phyloP scores from a whole-genome alignment of 805 yeast species.

The Yarrowia phangngaensis region DNA sequence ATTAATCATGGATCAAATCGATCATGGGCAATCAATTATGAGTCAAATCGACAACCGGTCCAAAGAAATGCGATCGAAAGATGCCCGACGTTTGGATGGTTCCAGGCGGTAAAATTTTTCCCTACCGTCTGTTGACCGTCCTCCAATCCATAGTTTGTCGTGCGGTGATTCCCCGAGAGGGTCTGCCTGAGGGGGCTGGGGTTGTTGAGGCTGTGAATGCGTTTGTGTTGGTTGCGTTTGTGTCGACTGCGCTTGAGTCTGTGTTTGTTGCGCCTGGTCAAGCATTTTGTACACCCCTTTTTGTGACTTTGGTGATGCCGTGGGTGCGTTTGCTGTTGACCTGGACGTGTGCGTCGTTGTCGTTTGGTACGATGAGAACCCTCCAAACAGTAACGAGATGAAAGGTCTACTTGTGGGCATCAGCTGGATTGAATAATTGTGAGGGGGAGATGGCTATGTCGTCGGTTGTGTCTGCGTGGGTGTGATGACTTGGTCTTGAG shows the following conservation, averaged over 20 bases:
- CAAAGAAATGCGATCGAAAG: conserved; percentile 33
- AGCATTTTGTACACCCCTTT: conserved; percentile 17
- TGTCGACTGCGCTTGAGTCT: neutral
- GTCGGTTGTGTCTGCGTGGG: too few relatives aligned
- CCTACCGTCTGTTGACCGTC: conserved; percentile 34
- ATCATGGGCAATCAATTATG: neutral
- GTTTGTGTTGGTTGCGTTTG: neutral
- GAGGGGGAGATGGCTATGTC: too few relatives aligned
- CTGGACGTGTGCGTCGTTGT: neutral
- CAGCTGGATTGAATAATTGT: too few relatives aligned
- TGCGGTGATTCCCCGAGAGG: conserved; percentile 10
- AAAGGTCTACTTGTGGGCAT: conserved; percentile 22
- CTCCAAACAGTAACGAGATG: conserved; percentile 23
- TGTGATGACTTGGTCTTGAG: too few relatives aligned
- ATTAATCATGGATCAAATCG: neutral
- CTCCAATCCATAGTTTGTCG: conserved; percentile 38
- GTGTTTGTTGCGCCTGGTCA: conserved; percentile 5
- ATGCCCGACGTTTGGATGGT: conserved; percentile 30
- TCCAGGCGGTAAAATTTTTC: conserved; percentile 34
- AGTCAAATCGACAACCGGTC: conserved; percentile 27
- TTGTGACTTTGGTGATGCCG: conserved; percentile 7
- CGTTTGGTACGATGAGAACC: conserved; percentile 17
- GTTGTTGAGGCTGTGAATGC: neutral
- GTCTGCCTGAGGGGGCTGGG: neutral
- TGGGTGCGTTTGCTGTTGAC: neutral